Percentiles rank a stretch among this genome's conserved stretches.
These are phyloP conservation scores for Sporothrix variecibatus DNA, from an alignment of 2,329 filamentous ascomycete genomes.

Conservation along the genomic window DNA sequence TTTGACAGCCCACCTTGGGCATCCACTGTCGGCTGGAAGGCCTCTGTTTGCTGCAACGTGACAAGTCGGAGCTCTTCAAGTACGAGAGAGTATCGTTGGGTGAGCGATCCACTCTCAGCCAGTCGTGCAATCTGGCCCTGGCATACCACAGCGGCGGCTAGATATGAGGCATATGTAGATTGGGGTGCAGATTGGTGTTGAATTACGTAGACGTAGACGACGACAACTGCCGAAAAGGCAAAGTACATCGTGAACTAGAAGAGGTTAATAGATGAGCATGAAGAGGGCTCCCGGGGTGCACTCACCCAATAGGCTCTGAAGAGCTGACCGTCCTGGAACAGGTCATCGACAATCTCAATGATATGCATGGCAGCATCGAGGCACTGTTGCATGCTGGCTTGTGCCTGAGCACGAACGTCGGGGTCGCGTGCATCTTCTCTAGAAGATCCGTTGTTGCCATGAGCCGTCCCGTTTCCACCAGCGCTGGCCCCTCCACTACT, in stretches of 20 bases:
- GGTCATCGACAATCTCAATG: slow-evolving; percentile 42
- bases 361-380: slow-evolving; percentile 45
- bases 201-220: slow-evolving; percentile 49
- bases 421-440: neutral
- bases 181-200: slow-evolving; percentile 38
- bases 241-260: slow-evolving; percentile 46
- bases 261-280: neutral
- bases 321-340: slow-evolving; percentile 32
- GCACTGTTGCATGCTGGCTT: slow-evolving; percentile 34
- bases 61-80: slow-evolving; percentile 25
- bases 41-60: slow-evolving; percentile 6
- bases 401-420: slow-evolving; percentile 15
- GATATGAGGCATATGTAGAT: slow-evolving; percentile 37
- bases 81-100: slow-evolving; percentile 36
- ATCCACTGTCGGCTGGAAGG: neutral
- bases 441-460: neutral
- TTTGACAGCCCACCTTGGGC: neutral
- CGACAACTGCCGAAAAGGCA: slow-evolving; percentile 47
- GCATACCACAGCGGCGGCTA: slow-evolving; percentile 44
- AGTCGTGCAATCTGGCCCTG: slow-evolving; percentile 44
- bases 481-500: neutral
- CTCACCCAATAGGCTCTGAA: slow-evolving; percentile 23
- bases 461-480: neutral
- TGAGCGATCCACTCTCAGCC: slow-evolving; percentile 43
- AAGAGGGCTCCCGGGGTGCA: neutral